Conservation (phyloP, 2,329 filamentous ascomycete species). For the Xylariaceae sp. region DNA sequence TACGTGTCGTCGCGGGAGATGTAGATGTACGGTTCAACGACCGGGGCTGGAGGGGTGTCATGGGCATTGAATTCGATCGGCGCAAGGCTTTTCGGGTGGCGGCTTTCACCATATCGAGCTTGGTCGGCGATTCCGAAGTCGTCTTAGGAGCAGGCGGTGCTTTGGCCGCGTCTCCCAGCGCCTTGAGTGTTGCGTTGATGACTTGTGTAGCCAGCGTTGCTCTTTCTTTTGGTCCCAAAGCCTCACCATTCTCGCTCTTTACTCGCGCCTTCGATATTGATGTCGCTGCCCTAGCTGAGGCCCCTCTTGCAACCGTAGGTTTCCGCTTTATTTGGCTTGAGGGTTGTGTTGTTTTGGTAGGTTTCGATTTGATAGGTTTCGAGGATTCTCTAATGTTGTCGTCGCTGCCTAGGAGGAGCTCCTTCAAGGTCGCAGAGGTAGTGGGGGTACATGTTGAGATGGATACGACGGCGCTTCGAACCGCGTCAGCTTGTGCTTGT, state of each 20-base stretch:
- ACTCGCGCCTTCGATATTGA: slow-evolving; percentile 4
- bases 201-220: slow-evolving; percentile 67
- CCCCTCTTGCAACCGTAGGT: slow-evolving; percentile 4
- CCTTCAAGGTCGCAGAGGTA: slow-evolving; percentile 43
- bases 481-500: slow-evolving; percentile 41
- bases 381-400: slow-evolving; percentile 24
- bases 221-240: slow-evolving; percentile 54
- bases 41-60: slow-evolving; percentile 58
- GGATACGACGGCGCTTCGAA: slow-evolving; percentile 51
- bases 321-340: slow-evolving; percentile 15
- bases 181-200: slow-evolving; percentile 66
- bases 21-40: slow-evolving; percentile 57
- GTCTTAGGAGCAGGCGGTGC: slow-evolving; percentile 29
- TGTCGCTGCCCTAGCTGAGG: slow-evolving; percentile 3
- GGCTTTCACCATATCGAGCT: slow-evolving; percentile 34
- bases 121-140: slow-evolving; percentile 25
- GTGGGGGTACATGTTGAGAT: slow-evolving; percentile 49
- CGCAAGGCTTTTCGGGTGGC: slow-evolving; percentile 39
- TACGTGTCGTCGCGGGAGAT: slow-evolving; percentile 39
- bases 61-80: slow-evolving; percentile 53
- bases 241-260: slow-evolving; percentile 29
- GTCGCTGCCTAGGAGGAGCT: slow-evolving; percentile 35
- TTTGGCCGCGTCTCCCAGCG: slow-evolving; percentile 63
- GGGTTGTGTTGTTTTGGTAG: slow-evolving; percentile 24
- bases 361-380: slow-evolving; percentile 25